A percentile compares a stretch with the other conserved stretches of the same genome.
Conservation (phyloP, 2,329 filamentous ascomycete species). For the Penicillium sp. region DNA sequence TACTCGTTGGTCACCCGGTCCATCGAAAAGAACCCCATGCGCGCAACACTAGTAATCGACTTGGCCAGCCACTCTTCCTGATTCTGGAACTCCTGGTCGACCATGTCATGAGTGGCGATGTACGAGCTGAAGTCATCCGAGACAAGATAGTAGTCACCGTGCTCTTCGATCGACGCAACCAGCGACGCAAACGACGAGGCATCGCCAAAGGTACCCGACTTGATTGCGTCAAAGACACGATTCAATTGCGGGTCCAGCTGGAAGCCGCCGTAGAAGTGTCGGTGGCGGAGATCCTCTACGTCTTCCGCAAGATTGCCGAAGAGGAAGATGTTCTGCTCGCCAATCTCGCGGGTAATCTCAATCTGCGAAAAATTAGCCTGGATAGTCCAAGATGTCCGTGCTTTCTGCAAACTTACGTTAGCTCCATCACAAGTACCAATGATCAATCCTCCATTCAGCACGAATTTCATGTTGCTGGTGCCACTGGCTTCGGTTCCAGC, state of each 20-base stretch:
- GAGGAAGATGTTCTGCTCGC: conserved; percentile 96
- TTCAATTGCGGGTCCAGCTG: conserved; percentile 73
- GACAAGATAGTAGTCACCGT: conserved; percentile 96
- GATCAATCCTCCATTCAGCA: conserved; percentile 93
- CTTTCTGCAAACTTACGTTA: conserved; percentile 67
- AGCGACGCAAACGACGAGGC: conserved; percentile 77
- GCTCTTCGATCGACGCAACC: conserved; percentile 80
- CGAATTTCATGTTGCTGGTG: conserved; percentile 99
- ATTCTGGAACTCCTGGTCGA: conserved; percentile 89
- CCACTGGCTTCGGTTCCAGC: conserved; percentile 87
- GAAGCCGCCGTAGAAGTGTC: conserved; percentile 81
- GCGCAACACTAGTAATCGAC: conserved; percentile 80
- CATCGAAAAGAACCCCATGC: conserved; percentile 97
- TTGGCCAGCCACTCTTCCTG: conserved; percentile 92
- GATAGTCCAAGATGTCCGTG: neutral
- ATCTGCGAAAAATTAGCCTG: conserved; percentile 57
- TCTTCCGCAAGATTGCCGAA: conserved; percentile 96
- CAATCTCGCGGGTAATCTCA: conserved; percentile 95
- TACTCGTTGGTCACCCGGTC: conserved; percentile 97
- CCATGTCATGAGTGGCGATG: conserved; percentile 82
- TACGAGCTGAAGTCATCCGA: conserved; percentile 98
- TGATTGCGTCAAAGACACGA: conserved; percentile 82
- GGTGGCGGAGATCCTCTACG: conserved; percentile 91
- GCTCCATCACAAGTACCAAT: conserved; percentile 98
- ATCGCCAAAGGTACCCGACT: conserved; percentile 78